A percentile compares a stretch with the other conserved stretches of the same genome.
Evolutionary conservation across 2,329 filamentous ascomycete species (phyloP).

Genomic region (Xylariaceae sp.): DNA sequence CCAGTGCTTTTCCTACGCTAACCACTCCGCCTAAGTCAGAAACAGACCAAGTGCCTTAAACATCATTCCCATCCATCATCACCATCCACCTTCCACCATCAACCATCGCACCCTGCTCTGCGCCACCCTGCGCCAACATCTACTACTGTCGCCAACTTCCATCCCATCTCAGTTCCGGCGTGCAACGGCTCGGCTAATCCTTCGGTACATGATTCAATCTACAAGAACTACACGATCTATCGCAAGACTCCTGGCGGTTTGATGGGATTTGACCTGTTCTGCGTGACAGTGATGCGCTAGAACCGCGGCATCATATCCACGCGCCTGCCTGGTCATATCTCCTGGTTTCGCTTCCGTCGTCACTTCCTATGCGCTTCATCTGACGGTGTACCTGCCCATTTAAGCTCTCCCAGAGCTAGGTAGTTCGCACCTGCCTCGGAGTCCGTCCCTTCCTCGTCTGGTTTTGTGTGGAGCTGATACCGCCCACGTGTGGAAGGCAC

Average conservation of each 20-base stretch:
- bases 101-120: slow-evolving; percentile 1
- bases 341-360: slow-evolving; percentile 24
- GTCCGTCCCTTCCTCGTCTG: not conserved
- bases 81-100: not conserved
- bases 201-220: slow-evolving; percentile 7
- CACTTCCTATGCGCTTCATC: slow-evolving; percentile 2
- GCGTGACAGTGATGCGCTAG: slow-evolving; percentile 46
- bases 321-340: slow-evolving; percentile 38
- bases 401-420: not conserved
- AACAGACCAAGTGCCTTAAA: not conserved
- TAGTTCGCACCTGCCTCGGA: not conserved
- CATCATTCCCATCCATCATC: slow-evolving; percentile 5
- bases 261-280: slow-evolving; percentile 41
- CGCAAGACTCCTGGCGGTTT: slow-evolving; percentile 30
- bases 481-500: not conserved
- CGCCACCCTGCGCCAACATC: slow-evolving; percentile 4
- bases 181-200: slow-evolving; percentile 1
- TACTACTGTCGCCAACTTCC: slow-evolving; percentile 1
- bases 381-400: not conserved
- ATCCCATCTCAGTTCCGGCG: slow-evolving; percentile 2
- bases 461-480: not conserved
- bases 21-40: not conserved
- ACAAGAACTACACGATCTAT: not conserved
- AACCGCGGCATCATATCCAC: slow-evolving; percentile 27
- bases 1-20: slow-evolving; percentile 8